Conservation (phyloP, 2,329 filamentous ascomycete species). For the Blastomyces emzantsi region DNA sequence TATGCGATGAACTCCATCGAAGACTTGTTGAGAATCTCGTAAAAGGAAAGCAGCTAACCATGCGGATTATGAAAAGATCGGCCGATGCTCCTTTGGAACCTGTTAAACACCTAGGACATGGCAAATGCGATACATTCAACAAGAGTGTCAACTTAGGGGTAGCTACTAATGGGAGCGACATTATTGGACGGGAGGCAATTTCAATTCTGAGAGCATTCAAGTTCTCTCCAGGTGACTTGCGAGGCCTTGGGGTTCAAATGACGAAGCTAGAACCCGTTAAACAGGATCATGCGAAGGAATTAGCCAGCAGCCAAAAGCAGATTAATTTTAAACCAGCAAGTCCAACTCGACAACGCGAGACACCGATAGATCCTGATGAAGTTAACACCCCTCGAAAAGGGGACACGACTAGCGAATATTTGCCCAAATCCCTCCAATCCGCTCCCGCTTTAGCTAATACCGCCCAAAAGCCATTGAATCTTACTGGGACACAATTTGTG, state of each 20-base stretch:
- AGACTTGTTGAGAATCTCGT: constrained; percentile 74
- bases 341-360: constrained; percentile 17
- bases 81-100: constrained; percentile 83
- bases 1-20: constrained; percentile 76
- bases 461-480: constrained; percentile 59
- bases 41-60: constrained; percentile 76
- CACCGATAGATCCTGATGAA: constrained; percentile 41
- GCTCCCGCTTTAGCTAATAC: constrained; percentile 28
- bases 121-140: constrained; percentile 89
- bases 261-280: constrained; percentile 82
- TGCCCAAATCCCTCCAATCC: constrained; percentile 23
- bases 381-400: constrained; percentile 36
- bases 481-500: constrained; percentile 83
- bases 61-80: constrained; percentile 90
- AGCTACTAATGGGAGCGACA: constrained; percentile 64
- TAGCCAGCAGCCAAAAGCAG: constrained; percentile 68
- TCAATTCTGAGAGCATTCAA: constrained; percentile 70
- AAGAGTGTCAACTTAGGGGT: constrained; percentile 78
- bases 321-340: constrained; percentile 56
- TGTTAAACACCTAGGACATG: constrained; percentile 87
- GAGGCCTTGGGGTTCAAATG: constrained; percentile 87
- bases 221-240: constrained; percentile 84
- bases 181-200: constrained; percentile 73
- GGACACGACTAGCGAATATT: constrained; percentile 18
- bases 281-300: constrained; percentile 38